Evolutionary conservation across 2,329 filamentous ascomycete species (phyloP).

Genomic region (Colletotrichum coccodes): DNA sequence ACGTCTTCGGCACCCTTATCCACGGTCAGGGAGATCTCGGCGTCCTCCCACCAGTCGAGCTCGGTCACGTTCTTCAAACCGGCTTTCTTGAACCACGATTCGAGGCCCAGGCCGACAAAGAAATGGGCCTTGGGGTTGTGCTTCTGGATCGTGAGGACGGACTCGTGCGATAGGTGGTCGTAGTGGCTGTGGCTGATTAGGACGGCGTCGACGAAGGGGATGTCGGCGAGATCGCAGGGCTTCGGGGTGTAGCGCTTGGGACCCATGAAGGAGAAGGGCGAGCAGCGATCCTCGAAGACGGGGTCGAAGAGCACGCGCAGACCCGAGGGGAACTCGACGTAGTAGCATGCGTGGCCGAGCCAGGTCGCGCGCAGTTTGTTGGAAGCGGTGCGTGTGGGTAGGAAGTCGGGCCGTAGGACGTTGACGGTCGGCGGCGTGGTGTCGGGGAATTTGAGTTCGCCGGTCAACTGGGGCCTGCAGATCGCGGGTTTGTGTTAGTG

Average conservation of each 20-base stretch:
- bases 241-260: conserved; percentile 82
- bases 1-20: conserved; percentile 38
- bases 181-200: conserved; percentile 93
- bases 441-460: conserved; percentile 61
- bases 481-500: conserved; percentile 14
- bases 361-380: conserved; percentile 83
- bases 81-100: conserved; percentile 79
- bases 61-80: conserved; percentile 85
- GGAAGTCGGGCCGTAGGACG: conserved; percentile 74
- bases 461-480: conserved; percentile 49
- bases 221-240: conserved; percentile 81
- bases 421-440: conserved; percentile 73
- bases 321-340: conserved; percentile 87
- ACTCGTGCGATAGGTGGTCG: conserved; percentile 86
- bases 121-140: conserved; percentile 84
- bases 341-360: conserved; percentile 95
- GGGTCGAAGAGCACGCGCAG: conserved; percentile 93
- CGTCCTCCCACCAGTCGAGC: conserved; percentile 94
- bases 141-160: conserved; percentile 75
- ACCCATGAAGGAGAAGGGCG: conserved; percentile 75
- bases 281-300: conserved; percentile 89
- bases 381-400: conserved; percentile 66
- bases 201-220: conserved; percentile 80
- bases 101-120: conserved; percentile 86
- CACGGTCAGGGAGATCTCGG: conserved; percentile 73